Conservation (phyloP, 108 stramenopile species). For the Nitzschia putrida region DNA sequence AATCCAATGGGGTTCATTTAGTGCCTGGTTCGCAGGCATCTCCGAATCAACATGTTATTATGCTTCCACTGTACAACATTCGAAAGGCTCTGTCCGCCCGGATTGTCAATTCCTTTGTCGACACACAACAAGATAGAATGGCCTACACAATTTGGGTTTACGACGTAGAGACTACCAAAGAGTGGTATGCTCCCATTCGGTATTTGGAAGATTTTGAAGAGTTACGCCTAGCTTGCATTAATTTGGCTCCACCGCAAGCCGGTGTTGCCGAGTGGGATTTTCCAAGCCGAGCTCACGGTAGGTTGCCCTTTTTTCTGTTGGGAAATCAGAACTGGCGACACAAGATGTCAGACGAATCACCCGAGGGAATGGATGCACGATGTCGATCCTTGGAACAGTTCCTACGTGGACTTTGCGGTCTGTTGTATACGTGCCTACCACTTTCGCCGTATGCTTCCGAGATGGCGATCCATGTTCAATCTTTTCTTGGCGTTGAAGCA, state of each 20-base stretch:
- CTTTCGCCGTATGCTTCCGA: constrained; percentile 67
- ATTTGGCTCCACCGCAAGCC: constrained; percentile 24
- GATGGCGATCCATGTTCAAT: constrained; percentile 78
- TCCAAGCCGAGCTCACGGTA: constrained; percentile 42
- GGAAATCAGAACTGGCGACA: background rate
- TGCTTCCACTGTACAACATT: constrained; percentile 71
- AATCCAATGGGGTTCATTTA: background rate
- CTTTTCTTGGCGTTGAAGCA: constrained; percentile 66
- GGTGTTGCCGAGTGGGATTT: constrained; percentile 55
- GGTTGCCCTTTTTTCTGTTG: constrained; percentile 21
- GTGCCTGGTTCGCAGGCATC: background rate
- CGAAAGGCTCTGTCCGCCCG: constrained; percentile 77
- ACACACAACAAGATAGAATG: constrained; percentile 37
- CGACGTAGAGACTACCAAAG: constrained; percentile 73
- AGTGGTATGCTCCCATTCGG: constrained; percentile 87
- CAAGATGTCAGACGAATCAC: background rate
- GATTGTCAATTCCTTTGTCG: constrained; percentile 72
- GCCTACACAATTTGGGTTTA: constrained; percentile 86
- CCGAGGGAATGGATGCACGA: background rate
- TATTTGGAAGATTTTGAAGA: constrained; percentile 81
- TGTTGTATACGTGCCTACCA: constrained; percentile 54
- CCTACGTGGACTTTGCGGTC: constrained; percentile 55
- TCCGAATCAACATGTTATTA: constrained; percentile 8
- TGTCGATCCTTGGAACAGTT: constrained; percentile 68
- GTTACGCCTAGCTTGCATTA: constrained; percentile 49